Percentiles rank a stretch among this genome's conserved stretches.
These are phyloP conservation scores for Eremothecium coryli DNA, from an alignment of 1,139 yeast species.

Conservation along the genomic window DNA sequence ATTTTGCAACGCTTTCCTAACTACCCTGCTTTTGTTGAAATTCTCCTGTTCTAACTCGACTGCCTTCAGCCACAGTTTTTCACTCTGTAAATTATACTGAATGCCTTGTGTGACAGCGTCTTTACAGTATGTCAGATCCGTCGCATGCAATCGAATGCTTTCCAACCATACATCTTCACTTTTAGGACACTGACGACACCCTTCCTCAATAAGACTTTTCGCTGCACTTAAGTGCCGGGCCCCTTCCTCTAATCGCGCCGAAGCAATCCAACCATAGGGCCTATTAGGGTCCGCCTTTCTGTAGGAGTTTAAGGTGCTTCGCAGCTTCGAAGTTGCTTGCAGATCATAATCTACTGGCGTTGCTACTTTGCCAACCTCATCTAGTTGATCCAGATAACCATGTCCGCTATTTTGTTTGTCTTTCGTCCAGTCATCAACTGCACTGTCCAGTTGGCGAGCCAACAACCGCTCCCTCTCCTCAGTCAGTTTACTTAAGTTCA, in stretches of 20 bases:
- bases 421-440: constrained; percentile 21
- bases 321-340: constrained; percentile 47
- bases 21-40: constrained; percentile 43
- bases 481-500: constrained; percentile 31
- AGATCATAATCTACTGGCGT: constrained; percentile 13
- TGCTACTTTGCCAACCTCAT: constrained; percentile 12
- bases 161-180: constrained; percentile 80
- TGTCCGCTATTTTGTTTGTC: constrained; percentile 18
- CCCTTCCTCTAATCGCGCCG: constrained; percentile 70
- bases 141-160: constrained; percentile 53
- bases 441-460: constrained; percentile 33
- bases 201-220: constrained; percentile 52
- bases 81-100: constrained; percentile 44
- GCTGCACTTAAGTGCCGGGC: constrained; percentile 53
- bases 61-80: constrained; percentile 66
- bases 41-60: constrained; percentile 52
- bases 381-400: constrained; percentile 35
- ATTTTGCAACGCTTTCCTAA: constrained; percentile 52
- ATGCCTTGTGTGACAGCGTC: constrained; percentile 60
- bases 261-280: constrained; percentile 80
- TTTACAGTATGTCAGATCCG: constrained; percentile 41
- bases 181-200: constrained; percentile 59
- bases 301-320: constrained; percentile 56
- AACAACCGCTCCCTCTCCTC: constrained; percentile 32
- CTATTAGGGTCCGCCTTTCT: constrained; percentile 65